Evolutionary conservation across 768 basidiomycete species (phyloP), one percentile per base, ranked within the genome.

Genomic region (Stropharia rugosoannulata): DNA sequence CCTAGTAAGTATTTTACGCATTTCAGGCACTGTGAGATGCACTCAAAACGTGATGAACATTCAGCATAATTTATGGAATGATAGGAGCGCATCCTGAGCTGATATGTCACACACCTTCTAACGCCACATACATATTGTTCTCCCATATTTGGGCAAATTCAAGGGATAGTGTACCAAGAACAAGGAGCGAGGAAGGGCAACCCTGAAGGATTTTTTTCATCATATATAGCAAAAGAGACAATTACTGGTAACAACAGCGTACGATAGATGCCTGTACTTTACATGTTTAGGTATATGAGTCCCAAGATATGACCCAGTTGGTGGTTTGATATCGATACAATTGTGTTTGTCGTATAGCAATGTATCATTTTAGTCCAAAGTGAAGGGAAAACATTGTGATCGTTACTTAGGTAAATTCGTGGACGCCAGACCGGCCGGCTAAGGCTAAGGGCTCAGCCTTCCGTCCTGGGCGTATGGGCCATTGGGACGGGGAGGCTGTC

Each of bases 361-460:
- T 44, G 42, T 43, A 44, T 52, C 51, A 43, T 44, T 44, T 44
- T 46, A 63, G 66, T 67, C 61, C 60, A 57, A 58, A 27, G 36
- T 49, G 46, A 44, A 42, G 40, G 19, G 25, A 48, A 36, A 29
- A 54, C 19, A 37, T 48, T 29, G 35, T 48, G 38, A 38, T 40
- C 37, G 37, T 40, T 48, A 55, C 16, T 48, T 32, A 45, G 19
- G 1, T 41, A 19, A n/a, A 46, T 29, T 35, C 41, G 51, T 49
- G 48, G 22, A 55, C 54, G 48, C 29, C 45, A 54, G 43, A 57
- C 48, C 39, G 45, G 56, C 35, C 38, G 57, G 53, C 78, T 72
- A 81, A 63, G 80, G 70, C 58, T 80, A 66, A 48, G 74, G 65
- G 60, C 78, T 77, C 52, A 82, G 69, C 59, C 76, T 76, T 53